Evolutionary conservation across 345 rosid species (phyloP), one percentile per base, ranked within the genome.

Genomic region (Gossypium australe): DNA sequence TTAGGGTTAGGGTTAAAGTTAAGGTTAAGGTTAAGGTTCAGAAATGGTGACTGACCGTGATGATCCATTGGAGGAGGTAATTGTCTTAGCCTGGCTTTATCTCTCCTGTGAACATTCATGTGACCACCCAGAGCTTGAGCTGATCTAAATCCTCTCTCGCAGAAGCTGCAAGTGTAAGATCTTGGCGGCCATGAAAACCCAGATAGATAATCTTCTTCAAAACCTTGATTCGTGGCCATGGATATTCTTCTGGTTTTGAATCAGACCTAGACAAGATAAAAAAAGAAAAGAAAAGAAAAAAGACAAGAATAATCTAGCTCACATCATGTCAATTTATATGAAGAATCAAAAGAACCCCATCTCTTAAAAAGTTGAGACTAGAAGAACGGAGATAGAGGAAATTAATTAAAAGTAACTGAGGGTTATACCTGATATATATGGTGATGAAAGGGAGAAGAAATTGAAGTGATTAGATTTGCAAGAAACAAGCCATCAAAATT

Each of bases 91-190:
- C 94, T 88, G n/a, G 98, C 98, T 59, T 98, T 87, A 84, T 94
- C 98, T 81, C 97, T 85, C 55, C 97, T 86, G 59, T 94, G 98
- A 61, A 94, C 97, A 78, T 94, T 94, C 98, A 92, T 94, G 85
- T 94, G 98, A 25, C 98, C 97, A 24, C 98, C 98, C 68, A 94
- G 92, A 75, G 98, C 98, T 83, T 94, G 98, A 79, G 97, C 97
- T 49, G 97, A 92, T 83, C 89, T 87, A 77, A 92, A 94, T 78
- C 91, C 98, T 60, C 97, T 88, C 72, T 89, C 89, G 85, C 98
- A 94, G 85, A 92, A 94, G 83, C 92, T 94, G 72, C 98, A 94
- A 20, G 92, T 81, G 83, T 94, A 94, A 56, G 97, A 91, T 82
- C 98, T 89, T 51, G 98, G 97, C 44, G 98, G 98, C 98, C 98